Conservation (phyloP, 192 early-diverging fungal genomes). For the Backusella liffmaniae region DNA sequence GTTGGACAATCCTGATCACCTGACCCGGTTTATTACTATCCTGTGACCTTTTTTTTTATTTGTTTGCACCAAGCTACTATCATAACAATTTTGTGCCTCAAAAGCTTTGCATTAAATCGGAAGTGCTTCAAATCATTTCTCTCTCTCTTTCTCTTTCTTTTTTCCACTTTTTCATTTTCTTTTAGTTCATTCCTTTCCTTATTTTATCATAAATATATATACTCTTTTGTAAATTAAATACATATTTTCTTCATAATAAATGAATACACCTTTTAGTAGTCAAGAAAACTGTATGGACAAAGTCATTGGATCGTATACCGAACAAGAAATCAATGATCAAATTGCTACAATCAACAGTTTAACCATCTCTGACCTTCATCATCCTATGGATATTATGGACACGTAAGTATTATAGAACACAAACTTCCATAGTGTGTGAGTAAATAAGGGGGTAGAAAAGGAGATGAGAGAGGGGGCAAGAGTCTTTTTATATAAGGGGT, state of each 20-base stretch:
- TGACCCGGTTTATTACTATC: background rate
- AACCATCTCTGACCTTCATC: slow-evolving; percentile 4
- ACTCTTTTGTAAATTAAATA: background rate
- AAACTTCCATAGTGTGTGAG: background rate
- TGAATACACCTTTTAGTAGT: background rate
- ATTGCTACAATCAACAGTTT: slow-evolving; percentile 9
- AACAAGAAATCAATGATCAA: slow-evolving; percentile 13
- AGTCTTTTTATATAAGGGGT: slow-evolving; percentile 7
- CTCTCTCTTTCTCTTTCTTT: background rate
- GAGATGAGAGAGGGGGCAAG: background rate
- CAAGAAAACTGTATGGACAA: background rate
- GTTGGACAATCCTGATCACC: too few species aligned
- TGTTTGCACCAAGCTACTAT: background rate
- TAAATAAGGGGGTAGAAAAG: slow-evolving; percentile 1
- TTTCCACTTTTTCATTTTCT: background rate
- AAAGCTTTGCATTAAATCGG: background rate
- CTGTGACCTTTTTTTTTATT: background rate
- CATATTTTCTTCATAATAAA: background rate
- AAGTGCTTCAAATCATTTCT: background rate
- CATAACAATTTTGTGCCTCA: background rate
- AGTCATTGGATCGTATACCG: background rate
- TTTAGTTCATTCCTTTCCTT: background rate
- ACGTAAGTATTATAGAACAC: slow-evolving; percentile 5
- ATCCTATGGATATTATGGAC: slow-evolving; percentile 8
- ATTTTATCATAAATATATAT: background rate